Conservation (phyloP, 225 moss, liverwort and hornwort species). For the Thuidium tamariscinum region DNA sequence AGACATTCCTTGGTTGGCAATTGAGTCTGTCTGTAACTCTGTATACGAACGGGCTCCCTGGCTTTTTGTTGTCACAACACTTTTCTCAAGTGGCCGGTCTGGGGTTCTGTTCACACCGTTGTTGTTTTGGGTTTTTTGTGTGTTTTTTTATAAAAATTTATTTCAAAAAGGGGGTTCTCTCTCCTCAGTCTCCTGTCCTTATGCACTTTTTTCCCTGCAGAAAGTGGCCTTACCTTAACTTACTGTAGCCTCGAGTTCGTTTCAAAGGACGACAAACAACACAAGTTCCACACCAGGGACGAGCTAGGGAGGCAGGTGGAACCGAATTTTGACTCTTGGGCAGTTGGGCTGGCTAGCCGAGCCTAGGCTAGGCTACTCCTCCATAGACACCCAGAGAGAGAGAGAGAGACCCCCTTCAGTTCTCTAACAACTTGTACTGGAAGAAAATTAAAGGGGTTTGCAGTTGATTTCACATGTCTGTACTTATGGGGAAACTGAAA, state of each 20-base stretch:
- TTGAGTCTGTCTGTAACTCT: background rate
- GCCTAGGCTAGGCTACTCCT: background rate
- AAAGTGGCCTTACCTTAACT: background rate
- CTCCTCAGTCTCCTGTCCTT: background rate
- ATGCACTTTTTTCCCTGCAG: background rate
- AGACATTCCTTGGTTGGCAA: background rate
- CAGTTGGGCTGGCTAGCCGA: background rate
- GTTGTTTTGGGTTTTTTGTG: background rate
- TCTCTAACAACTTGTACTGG: background rate
- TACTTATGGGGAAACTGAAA: background rate
- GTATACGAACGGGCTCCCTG: background rate
- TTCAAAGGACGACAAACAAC: constrained; percentile 15
- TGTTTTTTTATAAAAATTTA: background rate
- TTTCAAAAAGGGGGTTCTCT: background rate
- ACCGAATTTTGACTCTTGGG: background rate
- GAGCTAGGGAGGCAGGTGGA: background rate
- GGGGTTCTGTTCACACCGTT: background rate
- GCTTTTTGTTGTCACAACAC: background rate
- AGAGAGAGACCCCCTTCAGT: too few species aligned
- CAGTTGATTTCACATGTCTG: background rate
- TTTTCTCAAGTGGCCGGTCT: too few species aligned
- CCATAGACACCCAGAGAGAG: background rate
- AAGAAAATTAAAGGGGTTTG: background rate
- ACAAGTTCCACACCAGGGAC: constrained; percentile 11
- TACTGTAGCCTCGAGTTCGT: background rate